Evolutionary conservation across 2,329 filamentous ascomycete species (phyloP), one percentile per base, ranked within the genome.

Genomic region (Pyrenophora graminea): DNA sequence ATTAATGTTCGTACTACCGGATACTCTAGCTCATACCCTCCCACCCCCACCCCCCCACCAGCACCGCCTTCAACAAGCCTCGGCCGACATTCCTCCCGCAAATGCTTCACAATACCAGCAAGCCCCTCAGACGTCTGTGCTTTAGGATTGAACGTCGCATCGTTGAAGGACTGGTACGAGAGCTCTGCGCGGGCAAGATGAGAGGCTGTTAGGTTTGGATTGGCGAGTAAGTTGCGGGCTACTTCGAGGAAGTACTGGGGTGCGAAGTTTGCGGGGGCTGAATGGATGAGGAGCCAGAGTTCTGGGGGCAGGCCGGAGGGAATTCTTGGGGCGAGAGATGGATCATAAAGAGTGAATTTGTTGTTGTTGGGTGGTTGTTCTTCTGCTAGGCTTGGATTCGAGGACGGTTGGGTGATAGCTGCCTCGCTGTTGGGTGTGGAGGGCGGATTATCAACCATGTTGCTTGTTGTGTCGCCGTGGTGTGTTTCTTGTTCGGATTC

Each of bases 171-270:
- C 58, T 86, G 82, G 51, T 83, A 80, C 21, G 89, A 79, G 21
- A 93, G 85, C 64, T 94, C 89, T 39, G 89, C 90, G 25, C 90
- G 84, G 64, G 91, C 90, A 1, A 94, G 79, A 80, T 88, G 89
- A 13, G 82, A 85, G 0, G 88, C 89, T 58, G 90, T 91, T 72
- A 91, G 79, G 59, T 94, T 93, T 0, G 90, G 90, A 63, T 93
- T 92, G 60, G 82, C 82, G 58, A 93, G 82, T 49, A 92, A 77
- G 64, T 92, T 90, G 61, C 85, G 74, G 84, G 91, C 89, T 42
- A 89, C 85, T 34, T 80, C 72, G 52, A 79, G 74, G 68, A 91
- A 93, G 47, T 84, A 77, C 25, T 80, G 77, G 1, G 85, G 80
- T 13, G 80, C 74, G 67, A 91, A 92, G 10, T 77, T 78, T 68